A percentile compares a stretch with the other conserved stretches of the same genome.
Conservation (phyloP, 306 rosid genomes). For the Herpetospermum pedunculosum region DNA sequence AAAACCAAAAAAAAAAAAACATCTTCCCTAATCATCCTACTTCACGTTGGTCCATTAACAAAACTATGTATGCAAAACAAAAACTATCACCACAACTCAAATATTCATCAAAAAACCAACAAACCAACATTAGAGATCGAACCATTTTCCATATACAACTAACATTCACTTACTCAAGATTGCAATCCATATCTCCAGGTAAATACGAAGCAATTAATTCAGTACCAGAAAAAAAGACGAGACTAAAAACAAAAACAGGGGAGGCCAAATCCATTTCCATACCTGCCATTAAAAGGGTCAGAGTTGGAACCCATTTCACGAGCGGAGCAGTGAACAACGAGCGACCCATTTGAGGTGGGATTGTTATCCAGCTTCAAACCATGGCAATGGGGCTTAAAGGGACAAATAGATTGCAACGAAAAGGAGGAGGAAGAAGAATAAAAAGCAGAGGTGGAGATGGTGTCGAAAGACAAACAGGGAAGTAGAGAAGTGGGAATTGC, state of each 20-base stretch:
- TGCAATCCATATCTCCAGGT: background rate
- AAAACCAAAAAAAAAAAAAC: background rate
- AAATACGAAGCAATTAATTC: background rate
- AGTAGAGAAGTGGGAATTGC: conserved; percentile 20
- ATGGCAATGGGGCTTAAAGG: conserved; percentile 12
- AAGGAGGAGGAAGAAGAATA: conserved; percentile 14
- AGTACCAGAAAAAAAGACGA: background rate
- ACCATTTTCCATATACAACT: background rate
- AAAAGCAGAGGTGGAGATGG: conserved; percentile 8
- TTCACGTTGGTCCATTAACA: background rate
- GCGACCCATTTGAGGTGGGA: conserved; percentile 6
- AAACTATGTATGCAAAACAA: background rate
- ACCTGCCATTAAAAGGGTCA: conserved; percentile 25
- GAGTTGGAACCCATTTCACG: conserved; percentile 23
- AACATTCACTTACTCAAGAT: background rate
- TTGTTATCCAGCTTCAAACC: conserved; percentile 1
- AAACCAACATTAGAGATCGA: background rate
- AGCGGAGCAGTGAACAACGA: conserved; percentile 17
- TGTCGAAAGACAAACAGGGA: conserved; percentile 17
- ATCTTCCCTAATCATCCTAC: background rate
- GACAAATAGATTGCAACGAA: conserved; percentile 9
- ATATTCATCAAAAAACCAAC: background rate
- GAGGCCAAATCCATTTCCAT: background rate
- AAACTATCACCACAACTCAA: background rate
- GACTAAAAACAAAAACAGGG: background rate